phyloP scores from a whole-genome alignment of 2,329 filamentous ascomycete genomes.

The Fusarium denticulatum region DNA sequence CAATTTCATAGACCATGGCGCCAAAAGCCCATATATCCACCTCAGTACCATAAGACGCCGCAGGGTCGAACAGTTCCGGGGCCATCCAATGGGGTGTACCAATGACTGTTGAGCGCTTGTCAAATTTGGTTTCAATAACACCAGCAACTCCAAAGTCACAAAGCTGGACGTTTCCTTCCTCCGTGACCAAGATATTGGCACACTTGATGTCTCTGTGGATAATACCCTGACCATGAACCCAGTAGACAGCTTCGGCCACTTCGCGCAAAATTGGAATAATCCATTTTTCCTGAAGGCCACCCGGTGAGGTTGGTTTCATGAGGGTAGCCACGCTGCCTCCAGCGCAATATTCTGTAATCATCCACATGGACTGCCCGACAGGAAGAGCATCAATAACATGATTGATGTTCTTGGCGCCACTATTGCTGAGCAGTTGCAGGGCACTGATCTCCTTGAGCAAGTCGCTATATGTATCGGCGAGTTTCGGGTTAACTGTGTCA shows the following conservation, averaged over 20 bases:
- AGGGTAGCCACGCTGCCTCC: slow-evolving; percentile 82
- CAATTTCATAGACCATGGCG: slow-evolving; percentile 82
- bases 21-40: slow-evolving; percentile 89
- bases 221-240: slow-evolving; percentile 75
- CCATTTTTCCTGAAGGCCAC: slow-evolving; percentile 75
- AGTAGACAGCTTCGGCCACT: slow-evolving; percentile 71
- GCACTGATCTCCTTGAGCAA: slow-evolving; percentile 75
- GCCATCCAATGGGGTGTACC: slow-evolving; percentile 91
- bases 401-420: slow-evolving; percentile 81
- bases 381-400: slow-evolving; percentile 81
- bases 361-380: slow-evolving; percentile 84
- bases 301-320: slow-evolving; percentile 73
- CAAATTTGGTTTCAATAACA: slow-evolving; percentile 77
- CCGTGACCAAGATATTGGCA: slow-evolving; percentile 82
- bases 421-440: slow-evolving; percentile 77
- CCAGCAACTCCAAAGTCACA: slow-evolving; percentile 88
- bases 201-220: slow-evolving; percentile 79
- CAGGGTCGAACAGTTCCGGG: slow-evolving; percentile 75
- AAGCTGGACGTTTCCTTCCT: slow-evolving; percentile 79
- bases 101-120: slow-evolving; percentile 83
- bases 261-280: slow-evolving; percentile 74
- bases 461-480: slow-evolving; percentile 74
- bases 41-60: slow-evolving; percentile 73
- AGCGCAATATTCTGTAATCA: slow-evolving; percentile 86
- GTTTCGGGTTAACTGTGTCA: slow-evolving; percentile 72